These are phyloP conservation scores for Lasiodiplodia citricola DNA, from an alignment of 2,329 filamentous ascomycete genomes.

Conservation along the genomic window DNA sequence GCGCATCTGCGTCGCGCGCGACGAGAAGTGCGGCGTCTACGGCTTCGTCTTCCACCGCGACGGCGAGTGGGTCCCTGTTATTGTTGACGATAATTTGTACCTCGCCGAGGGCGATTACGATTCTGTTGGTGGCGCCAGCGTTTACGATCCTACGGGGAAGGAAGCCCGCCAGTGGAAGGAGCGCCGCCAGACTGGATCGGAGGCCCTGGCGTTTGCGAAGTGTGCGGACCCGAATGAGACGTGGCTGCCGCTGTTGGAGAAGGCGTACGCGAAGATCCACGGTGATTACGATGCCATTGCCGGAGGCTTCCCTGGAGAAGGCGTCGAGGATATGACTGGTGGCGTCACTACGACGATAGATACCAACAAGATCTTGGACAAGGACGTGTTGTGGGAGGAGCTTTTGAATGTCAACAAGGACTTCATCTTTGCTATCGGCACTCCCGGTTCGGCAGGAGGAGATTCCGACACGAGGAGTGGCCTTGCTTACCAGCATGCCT, in stretches of 20 bases:
- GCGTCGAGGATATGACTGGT: constrained; percentile 66
- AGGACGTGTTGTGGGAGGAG: constrained; percentile 84
- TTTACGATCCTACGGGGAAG: constrained; percentile 70
- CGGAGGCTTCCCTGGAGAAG: constrained; percentile 73
- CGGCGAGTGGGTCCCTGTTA: constrained; percentile 89
- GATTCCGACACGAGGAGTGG: constrained; percentile 47
- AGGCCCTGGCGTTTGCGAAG: constrained; percentile 78
- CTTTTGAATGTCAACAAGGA: constrained; percentile 80
- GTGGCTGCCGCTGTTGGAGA: constrained; percentile 80
- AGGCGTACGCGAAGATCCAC: constrained; percentile 84
- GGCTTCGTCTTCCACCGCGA: constrained; percentile 86
- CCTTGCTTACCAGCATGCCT: constrained; percentile 58
- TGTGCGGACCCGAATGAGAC: constrained; percentile 79
- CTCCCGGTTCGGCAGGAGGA: background rate
- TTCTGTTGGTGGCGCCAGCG: constrained; percentile 52
- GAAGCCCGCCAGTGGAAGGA: constrained; percentile 54
- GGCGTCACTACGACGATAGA: constrained; percentile 73
- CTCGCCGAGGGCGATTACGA: constrained; percentile 77
- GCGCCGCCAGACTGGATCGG: constrained; percentile 75
- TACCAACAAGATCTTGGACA: constrained; percentile 74
- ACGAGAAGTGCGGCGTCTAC: constrained; percentile 78
- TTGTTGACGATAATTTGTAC: constrained; percentile 89
- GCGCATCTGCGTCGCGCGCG: constrained; percentile 72
- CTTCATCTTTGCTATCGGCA: constrained; percentile 66
- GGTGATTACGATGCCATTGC: constrained; percentile 78